phyloP scores from a whole-genome alignment of 129 eudicot species.

The Centella asiatica region DNA sequence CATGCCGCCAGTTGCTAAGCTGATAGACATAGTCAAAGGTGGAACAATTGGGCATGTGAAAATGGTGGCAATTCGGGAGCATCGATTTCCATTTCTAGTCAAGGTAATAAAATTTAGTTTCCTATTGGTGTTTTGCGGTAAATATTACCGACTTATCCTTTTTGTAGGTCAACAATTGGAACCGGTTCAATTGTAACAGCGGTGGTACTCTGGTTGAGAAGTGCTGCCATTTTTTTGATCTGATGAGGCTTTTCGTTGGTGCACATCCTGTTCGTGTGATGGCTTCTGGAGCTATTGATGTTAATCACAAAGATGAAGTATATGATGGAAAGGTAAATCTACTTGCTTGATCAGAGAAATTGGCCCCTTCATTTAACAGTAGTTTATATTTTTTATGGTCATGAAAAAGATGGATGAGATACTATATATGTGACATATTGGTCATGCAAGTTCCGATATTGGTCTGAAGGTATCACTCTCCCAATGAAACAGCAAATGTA shows the following conservation, averaged over 20 bases:
- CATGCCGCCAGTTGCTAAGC: slow-evolving; percentile 97
- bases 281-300: slow-evolving; percentile 95
- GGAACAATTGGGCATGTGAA: slow-evolving; percentile 72
- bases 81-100: slow-evolving; percentile 87
- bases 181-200: slow-evolving; percentile 80
- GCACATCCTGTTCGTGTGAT: slow-evolving; percentile 85
- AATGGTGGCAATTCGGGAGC: slow-evolving; percentile 94
- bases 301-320: slow-evolving; percentile 87
- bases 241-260: slow-evolving; percentile 90
- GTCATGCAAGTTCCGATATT: no score
- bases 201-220: slow-evolving; percentile 98
- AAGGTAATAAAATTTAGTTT: slow-evolving; percentile 39
- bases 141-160: slow-evolving; percentile 2
- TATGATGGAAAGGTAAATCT: slow-evolving; percentile 80
- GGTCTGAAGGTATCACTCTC: no score
- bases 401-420: background rate
- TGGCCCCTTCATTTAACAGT: background rate
- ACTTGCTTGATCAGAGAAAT: background rate
- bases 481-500: no score
- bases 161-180: slow-evolving; percentile 84
- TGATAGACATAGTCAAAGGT: slow-evolving; percentile 73
- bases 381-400: background rate
- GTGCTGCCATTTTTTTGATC: slow-evolving; percentile 98
- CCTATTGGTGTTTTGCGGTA: background rate
- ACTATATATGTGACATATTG: no score